These are phyloP conservation scores for Hygrophila difformis DNA, from an alignment of 257 asterid species.

Conservation along the genomic window DNA sequence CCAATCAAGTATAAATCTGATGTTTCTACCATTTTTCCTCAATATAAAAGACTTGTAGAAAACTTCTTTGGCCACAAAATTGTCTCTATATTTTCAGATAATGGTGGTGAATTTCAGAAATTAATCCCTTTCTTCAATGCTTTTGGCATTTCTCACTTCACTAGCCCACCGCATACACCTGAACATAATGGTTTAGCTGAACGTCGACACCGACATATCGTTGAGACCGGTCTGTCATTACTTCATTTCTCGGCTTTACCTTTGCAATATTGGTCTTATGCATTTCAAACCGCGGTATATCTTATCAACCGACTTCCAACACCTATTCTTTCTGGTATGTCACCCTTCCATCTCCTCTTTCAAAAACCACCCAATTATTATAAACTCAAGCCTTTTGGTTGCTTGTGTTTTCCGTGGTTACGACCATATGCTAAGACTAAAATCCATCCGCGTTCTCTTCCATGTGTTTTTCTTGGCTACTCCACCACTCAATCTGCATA, in stretches of 20 bases:
- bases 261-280: neutral
- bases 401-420: conserved; percentile 7
- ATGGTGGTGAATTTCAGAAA: neutral
- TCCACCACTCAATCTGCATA: conserved; percentile 1
- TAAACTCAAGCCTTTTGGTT: neutral
- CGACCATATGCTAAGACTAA: neutral
- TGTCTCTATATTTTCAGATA: too few species aligned
- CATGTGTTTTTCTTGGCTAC: neutral
- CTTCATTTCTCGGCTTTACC: conserved; percentile 1
- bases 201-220: conserved; percentile 8
- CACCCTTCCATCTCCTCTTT: neutral
- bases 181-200: conserved; percentile 16
- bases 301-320: conserved; percentile 10
- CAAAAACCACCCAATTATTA: neutral
- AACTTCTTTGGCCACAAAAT: too few species aligned
- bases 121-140: neutral
- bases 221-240: neutral
- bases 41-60: too few species aligned
- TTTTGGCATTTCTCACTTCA: conserved; percentile 13
- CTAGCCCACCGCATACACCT: conserved; percentile 14
- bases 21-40: too few species aligned
- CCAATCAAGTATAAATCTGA: too few species aligned
- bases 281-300: neutral
- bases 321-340: neutral
- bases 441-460: neutral